Percentiles rank a stretch among this genome's conserved stretches.
phyloP scores from a whole-genome alignment of 2,329 filamentous ascomycete genomes.

The Fusarium kyushuense region DNA sequence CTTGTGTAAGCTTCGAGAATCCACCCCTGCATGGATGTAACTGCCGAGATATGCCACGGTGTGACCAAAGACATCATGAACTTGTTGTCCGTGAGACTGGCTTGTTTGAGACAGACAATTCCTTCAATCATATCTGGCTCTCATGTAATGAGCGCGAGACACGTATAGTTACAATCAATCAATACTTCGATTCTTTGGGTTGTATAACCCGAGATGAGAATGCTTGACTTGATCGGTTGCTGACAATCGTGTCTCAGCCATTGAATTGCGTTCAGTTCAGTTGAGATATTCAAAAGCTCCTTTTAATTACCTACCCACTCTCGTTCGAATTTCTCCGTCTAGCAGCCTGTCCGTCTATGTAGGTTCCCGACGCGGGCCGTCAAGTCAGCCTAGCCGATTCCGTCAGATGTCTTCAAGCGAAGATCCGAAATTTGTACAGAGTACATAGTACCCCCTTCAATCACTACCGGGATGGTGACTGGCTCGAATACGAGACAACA shows the following conservation, averaged over 20 bases:
- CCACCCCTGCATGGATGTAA: background rate
- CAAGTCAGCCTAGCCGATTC: background rate
- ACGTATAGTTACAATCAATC: background rate
- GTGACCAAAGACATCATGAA: background rate
- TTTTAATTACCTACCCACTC: background rate
- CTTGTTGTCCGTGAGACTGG: background rate
- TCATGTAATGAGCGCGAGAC: background rate
- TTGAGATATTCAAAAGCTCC: background rate
- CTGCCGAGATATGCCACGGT: background rate
- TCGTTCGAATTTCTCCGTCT: background rate
- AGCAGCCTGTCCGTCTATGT: background rate
- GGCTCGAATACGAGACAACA: background rate
- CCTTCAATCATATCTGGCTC: background rate
- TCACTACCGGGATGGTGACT: background rate
- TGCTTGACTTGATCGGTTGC: background rate
- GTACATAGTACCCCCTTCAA: background rate
- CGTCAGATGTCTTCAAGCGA: background rate
- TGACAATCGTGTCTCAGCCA: background rate
- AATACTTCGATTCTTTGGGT: background rate
- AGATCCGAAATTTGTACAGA: background rate
- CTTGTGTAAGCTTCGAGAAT: background rate
- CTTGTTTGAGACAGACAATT: background rate
- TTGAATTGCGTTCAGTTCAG: background rate
- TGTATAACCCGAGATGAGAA: background rate
- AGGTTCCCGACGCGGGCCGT: slow-evolving; percentile 2